These are phyloP conservation scores for Eutreptiella sp. DNA, from an alignment of 208 protist species.

Conservation along the genomic window DNA sequence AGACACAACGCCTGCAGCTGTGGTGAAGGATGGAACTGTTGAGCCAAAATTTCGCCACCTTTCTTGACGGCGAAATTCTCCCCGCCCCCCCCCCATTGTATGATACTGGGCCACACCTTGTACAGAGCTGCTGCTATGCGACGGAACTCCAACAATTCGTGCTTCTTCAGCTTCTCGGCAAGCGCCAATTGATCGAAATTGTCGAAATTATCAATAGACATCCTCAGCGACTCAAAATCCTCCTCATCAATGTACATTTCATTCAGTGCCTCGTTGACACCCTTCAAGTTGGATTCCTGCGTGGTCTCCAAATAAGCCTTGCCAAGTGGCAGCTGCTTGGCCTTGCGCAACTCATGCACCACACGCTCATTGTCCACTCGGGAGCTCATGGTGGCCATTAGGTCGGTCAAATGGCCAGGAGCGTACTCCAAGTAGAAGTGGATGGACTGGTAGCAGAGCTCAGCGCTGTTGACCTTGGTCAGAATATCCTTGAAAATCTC, in stretches of 20 bases:
- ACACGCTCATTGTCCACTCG: conserved; percentile 95
- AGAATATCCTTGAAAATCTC: conserved; percentile 95
- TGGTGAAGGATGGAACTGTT: too few species aligned
- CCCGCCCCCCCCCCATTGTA: too few species aligned
- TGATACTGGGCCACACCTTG: conserved; percentile 55
- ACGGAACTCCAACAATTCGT: conserved; percentile 98
- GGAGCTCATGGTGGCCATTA: conserved; percentile 84
- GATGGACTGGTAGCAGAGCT: conserved; percentile 95
- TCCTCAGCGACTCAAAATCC: conserved; percentile 91
- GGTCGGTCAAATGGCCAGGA: conserved; percentile 87
- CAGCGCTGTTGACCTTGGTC: conserved; percentile 84
- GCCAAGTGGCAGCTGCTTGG: conserved; percentile 82
- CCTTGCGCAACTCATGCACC: conserved; percentile 73
- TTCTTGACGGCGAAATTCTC: too few species aligned
- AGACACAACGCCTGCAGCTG: too few species aligned
- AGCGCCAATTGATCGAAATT: conserved; percentile 95
- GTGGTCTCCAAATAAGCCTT: conserved; percentile 92
- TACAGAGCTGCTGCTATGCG: conserved; percentile 96
- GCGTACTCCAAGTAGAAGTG: conserved; percentile 91
- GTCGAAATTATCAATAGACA: conserved; percentile 87
- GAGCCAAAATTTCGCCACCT: too few species aligned
- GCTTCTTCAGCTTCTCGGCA: conserved; percentile 89
- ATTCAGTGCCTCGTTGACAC: conserved; percentile 98
- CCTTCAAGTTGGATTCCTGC: conserved; percentile 77
- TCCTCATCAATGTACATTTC: conserved; percentile 97